phyloP scores from a whole-genome alignment of 2,329 filamentous ascomycete genomes.

The Aspergillus floridensis region DNA sequence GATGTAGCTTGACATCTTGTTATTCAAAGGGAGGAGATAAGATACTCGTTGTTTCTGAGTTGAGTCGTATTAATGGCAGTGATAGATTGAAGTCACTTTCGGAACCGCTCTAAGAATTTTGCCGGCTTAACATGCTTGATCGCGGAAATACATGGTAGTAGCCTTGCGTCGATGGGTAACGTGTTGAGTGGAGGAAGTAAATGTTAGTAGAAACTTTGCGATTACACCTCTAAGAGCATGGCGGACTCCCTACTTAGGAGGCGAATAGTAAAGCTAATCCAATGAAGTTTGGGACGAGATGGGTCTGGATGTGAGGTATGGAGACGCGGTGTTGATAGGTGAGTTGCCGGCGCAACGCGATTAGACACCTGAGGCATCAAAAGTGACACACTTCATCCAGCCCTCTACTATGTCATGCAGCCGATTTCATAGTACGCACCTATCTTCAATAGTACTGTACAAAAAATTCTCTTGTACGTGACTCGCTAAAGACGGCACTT shows the following conservation, averaged over 20 bases:
- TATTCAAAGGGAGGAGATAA: too few relatives aligned
- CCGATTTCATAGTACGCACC: too few relatives aligned
- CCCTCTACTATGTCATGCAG: too few relatives aligned
- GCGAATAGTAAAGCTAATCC: background rate
- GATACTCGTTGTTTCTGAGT: too few relatives aligned
- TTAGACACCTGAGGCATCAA: slow-evolving; percentile 12
- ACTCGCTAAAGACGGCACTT: background rate
- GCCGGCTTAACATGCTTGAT: background rate
- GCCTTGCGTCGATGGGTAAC: background rate
- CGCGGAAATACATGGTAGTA: background rate
- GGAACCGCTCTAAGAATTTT: background rate
- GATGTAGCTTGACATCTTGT: slow-evolving; percentile 18
- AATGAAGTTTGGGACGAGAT: background rate
- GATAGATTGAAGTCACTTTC: too few relatives aligned
- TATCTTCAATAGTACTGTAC: too few relatives aligned
- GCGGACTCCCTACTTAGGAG: background rate
- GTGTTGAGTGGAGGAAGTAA: background rate
- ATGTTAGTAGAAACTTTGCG: background rate
- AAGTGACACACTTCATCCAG: background rate
- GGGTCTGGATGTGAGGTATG: slow-evolving; percentile 8
- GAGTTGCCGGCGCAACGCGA: slow-evolving; percentile 20
- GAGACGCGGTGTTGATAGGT: slow-evolving; percentile 22
- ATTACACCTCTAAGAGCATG: background rate
- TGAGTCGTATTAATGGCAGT: too few relatives aligned
- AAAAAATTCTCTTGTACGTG: background rate